These are phyloP conservation scores for Starmerella apis DNA, from an alignment of 805 yeast genomes.

Conservation along the genomic window DNA sequence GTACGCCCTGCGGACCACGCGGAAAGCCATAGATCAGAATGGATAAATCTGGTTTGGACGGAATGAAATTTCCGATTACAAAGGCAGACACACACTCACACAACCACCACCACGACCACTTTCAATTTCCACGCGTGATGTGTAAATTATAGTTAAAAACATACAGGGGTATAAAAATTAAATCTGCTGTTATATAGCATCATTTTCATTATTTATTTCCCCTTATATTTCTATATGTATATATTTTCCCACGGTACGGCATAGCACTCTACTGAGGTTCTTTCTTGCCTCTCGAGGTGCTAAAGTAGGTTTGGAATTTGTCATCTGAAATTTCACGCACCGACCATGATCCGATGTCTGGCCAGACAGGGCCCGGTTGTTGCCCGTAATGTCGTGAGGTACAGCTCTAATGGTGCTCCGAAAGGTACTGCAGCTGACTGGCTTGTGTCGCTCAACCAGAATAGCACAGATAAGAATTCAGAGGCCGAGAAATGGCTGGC, in stretches of 20 bases:
- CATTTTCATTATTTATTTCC: too few species aligned
- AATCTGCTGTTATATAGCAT: too few species aligned
- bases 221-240: too few species aligned
- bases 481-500: slow-evolving; percentile 36
- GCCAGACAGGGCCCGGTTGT: neutral
- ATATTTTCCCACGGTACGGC: too few species aligned
- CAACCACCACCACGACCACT: too few species aligned
- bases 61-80: slow-evolving; percentile 5
- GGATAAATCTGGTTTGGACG: neutral
- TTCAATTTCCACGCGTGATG: too few species aligned
- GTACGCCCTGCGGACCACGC: slow-evolving; percentile 6
- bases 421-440: slow-evolving; percentile 17
- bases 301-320: neutral
- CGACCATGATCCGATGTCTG: slow-evolving; percentile 6
- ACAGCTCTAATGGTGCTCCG: neutral
- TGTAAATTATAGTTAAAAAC: neutral
- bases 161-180: too few species aligned
- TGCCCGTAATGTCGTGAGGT: neutral
- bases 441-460: slow-evolving; percentile 13
- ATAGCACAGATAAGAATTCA: slow-evolving; percentile 4
- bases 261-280: neutral
- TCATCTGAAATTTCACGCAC: slow-evolving; percentile 8
- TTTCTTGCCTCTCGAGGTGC: neutral
- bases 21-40: slow-evolving; percentile 4
- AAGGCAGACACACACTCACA: neutral